Conservation (phyloP, 768 basidiomycete genomes). For the Boletus rubescentipes region DNA sequence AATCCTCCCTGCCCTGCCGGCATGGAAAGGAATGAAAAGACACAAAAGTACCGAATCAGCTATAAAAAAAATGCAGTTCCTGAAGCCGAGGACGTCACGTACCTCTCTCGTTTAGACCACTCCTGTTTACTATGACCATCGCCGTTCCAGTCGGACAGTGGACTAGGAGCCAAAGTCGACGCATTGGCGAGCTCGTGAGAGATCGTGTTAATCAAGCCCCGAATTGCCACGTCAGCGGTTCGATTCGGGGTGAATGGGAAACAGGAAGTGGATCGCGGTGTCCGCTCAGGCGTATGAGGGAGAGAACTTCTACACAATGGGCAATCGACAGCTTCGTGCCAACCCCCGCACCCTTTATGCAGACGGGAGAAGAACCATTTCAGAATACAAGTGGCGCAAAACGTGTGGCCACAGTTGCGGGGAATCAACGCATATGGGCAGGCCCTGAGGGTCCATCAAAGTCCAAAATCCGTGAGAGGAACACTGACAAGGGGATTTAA, state of each 20-base stretch:
- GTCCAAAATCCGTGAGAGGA: slow-evolving; percentile 2
- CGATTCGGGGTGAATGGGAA: slow-evolving; percentile 69
- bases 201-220: slow-evolving; percentile 52
- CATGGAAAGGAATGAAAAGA: slow-evolving; percentile 1
- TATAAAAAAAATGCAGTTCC: slow-evolving; percentile 1
- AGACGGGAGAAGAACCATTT: slow-evolving; percentile 70
- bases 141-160: slow-evolving; percentile 51
- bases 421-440: slow-evolving; percentile 57
- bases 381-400: slow-evolving; percentile 64
- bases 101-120: slow-evolving; percentile 61
- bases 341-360: slow-evolving; percentile 59
- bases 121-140: slow-evolving; percentile 50
- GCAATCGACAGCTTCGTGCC: slow-evolving; percentile 69
- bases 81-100: slow-evolving; percentile 25
- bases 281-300: slow-evolving; percentile 48
- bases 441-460: slow-evolving; percentile 33
- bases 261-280: slow-evolving; percentile 48
- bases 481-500: background rate
- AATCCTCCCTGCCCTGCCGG: slow-evolving; percentile 49
- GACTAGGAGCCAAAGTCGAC: slow-evolving; percentile 31
- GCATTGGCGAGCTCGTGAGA: slow-evolving; percentile 37
- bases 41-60: slow-evolving; percentile 8
- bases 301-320: slow-evolving; percentile 62
- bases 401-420: slow-evolving; percentile 63
- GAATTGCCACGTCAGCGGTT: slow-evolving; percentile 50